phyloP scores from a whole-genome alignment of 2,329 filamentous ascomycete species.

The Xylariaceae sp. region DNA sequence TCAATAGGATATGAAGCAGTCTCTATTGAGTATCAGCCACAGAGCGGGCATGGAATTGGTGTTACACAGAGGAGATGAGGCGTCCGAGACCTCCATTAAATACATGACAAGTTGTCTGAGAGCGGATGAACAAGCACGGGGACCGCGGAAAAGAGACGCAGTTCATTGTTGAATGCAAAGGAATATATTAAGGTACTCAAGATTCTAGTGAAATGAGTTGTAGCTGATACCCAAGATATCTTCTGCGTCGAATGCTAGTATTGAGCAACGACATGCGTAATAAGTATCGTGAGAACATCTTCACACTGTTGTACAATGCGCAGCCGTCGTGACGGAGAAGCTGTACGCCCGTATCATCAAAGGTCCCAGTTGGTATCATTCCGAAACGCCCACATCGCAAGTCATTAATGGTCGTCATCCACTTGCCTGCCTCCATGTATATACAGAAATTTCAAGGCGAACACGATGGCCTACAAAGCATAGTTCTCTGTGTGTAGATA shows the following conservation, averaged over 20 bases:
- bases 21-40: too few species aligned
- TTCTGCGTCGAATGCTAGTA: slow-evolving; percentile 1
- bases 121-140: too few species aligned
- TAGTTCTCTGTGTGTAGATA: slow-evolving; percentile 96
- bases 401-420: slow-evolving; percentile 1
- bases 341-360: neutral
- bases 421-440: slow-evolving; percentile 5
- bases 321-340: neutral
- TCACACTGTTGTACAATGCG: slow-evolving; percentile 8
- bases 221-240: slow-evolving; percentile 5
- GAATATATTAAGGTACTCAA: slow-evolving; percentile 7
- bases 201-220: neutral
- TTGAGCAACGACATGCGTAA: neutral
- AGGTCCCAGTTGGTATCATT: slow-evolving; percentile 15
- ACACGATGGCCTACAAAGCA: slow-evolving; percentile 59
- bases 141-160: neutral
- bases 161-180: neutral
- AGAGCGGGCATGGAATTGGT: too few species aligned
- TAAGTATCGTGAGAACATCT: neutral
- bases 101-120: too few species aligned
- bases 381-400: slow-evolving; percentile 14
- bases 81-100: too few species aligned
- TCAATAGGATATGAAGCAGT: too few species aligned
- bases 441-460: slow-evolving; percentile 9
- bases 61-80: too few species aligned